Evolutionary conservation across 176 grass and related monocot species (phyloP).

Genomic region (Triticum timopheevii): DNA sequence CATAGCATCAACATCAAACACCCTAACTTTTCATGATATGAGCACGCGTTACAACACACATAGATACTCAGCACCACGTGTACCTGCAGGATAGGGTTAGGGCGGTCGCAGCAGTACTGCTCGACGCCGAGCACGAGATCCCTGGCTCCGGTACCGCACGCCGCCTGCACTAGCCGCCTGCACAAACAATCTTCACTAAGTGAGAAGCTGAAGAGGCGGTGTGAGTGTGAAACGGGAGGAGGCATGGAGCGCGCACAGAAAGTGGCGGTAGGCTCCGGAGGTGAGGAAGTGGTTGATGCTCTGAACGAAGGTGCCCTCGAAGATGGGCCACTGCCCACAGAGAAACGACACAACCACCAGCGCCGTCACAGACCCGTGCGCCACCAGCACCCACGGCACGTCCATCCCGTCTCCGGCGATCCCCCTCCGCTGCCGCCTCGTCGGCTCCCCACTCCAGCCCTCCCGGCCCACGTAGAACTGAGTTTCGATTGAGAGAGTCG

Average conservation of each 20-base stretch:
- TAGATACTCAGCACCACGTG: background rate
- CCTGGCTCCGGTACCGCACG: constrained; percentile 71
- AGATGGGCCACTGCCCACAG: constrained; percentile 98
- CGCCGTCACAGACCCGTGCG: constrained; percentile 73
- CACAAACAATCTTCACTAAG: constrained; percentile 6
- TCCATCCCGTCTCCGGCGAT: constrained; percentile 33
- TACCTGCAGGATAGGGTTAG: constrained; percentile 92
- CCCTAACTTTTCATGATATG: background rate
- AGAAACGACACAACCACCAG: constrained; percentile 92
- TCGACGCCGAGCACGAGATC: constrained; percentile 83
- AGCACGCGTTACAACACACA: background rate
- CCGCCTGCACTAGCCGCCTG: constrained; percentile 70
- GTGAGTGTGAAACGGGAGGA: background rate
- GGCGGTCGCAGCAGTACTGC: constrained; percentile 87
- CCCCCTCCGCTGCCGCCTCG: background rate
- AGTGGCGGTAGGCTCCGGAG: constrained; percentile 87
- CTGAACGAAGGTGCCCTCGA: constrained; percentile 94
- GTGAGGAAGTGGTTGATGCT: constrained; percentile 85
- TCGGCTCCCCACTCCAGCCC: background rate
- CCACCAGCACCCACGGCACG: constrained; percentile 84
- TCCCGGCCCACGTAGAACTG: background rate
- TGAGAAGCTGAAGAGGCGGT: background rate
- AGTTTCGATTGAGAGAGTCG: constrained; percentile 9
- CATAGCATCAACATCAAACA: background rate
- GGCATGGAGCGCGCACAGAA: constrained; percentile 52